A percentile compares a stretch with the other conserved stretches of the same genome.
Evolutionary conservation across 1,284 basidiomycete species (phyloP).

Genomic region (Amylostereum areolatum): DNA sequence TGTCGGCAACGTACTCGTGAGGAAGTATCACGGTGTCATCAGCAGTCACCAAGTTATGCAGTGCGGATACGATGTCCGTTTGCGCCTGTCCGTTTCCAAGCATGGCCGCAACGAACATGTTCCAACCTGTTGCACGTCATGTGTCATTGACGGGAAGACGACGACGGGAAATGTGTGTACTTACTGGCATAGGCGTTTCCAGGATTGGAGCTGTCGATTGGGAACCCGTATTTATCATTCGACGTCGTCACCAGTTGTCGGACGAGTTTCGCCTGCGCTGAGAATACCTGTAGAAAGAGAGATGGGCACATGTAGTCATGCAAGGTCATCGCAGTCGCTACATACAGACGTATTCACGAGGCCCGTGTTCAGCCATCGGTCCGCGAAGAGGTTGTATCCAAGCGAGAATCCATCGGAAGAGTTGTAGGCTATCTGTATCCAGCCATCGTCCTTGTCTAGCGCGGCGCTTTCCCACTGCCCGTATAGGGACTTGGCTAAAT

Average conservation of each 20-base stretch:
- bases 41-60: not conserved
- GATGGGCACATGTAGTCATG: not conserved
- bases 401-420: conserved; percentile 23
- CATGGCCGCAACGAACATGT: not conserved
- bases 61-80: not conserved
- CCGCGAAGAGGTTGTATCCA: conserved; percentile 42
- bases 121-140: not conserved
- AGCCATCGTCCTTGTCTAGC: not conserved
- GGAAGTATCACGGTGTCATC: not conserved
- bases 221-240: not conserved
- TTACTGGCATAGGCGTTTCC: not conserved
- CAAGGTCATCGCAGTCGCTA: not conserved
- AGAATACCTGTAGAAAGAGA: not conserved
- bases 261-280: not conserved
- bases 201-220: not conserved
- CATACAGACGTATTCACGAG: conserved; percentile 4
- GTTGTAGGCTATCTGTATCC: conserved; percentile 15
- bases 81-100: not conserved
- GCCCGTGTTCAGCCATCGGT: conserved; percentile 21
- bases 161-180: not conserved
- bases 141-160: not conserved
- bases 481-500: conserved; percentile 1
- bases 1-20: not conserved
- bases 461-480: conserved; percentile 3
- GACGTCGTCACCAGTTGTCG: not conserved